Conservation (phyloP, 1,139 yeast species). For the Nakaseomyces kungkrabaensis region DNA sequence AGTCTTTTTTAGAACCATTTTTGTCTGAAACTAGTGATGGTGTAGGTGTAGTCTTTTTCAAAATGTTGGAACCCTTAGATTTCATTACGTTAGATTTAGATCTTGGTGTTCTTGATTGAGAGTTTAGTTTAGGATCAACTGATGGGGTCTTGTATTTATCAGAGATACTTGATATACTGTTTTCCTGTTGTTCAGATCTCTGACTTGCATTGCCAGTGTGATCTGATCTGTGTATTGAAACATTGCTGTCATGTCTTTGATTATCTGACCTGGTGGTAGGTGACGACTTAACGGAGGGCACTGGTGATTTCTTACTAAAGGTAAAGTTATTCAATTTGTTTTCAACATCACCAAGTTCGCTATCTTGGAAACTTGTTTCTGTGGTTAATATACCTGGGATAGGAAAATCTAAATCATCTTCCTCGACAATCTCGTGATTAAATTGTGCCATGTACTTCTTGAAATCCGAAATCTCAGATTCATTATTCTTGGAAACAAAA, state of each 20-base stretch:
- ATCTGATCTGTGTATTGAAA: neutral
- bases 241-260: neutral
- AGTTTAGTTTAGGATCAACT: neutral
- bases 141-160: neutral
- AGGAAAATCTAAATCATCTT: conserved; percentile 1
- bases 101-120: neutral
- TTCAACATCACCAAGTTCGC: neutral
- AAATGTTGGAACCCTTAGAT: neutral
- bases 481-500: neutral
- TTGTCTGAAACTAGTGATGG: neutral
- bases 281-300: neutral
- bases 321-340: neutral
- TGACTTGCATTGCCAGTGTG: neutral
- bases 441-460: conserved; percentile 1
- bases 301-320: neutral
- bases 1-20: neutral
- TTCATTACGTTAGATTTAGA: neutral
- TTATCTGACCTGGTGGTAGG: neutral
- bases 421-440: conserved; percentile 1
- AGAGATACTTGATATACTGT: neutral
- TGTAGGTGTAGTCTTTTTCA: neutral
- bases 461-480: neutral
- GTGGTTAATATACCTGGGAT: neutral
- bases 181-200: neutral
- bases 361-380: neutral